These are phyloP conservation scores for Arachis hypogaea DNA, from an alignment of 306 rosid genomes.

Conservation along the genomic window DNA sequence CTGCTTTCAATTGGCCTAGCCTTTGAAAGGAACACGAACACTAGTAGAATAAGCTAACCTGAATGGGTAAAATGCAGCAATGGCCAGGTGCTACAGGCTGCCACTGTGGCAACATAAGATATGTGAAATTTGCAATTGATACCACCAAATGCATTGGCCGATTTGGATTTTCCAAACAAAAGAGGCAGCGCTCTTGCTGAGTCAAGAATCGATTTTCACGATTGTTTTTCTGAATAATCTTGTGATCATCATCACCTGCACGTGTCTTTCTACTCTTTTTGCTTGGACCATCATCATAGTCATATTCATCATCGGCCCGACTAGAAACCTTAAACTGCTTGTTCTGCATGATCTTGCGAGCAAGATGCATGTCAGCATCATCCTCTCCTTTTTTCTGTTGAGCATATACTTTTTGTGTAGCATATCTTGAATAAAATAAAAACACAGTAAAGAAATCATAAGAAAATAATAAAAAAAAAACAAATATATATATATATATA, in stretches of 20 bases:
- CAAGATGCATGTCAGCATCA: slow-evolving; percentile 85
- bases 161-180: slow-evolving; percentile 81
- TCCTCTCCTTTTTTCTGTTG: slow-evolving; percentile 69
- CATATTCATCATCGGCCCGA: slow-evolving; percentile 91
- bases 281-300: slow-evolving; percentile 68
- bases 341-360: slow-evolving; percentile 77
- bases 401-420: slow-evolving; percentile 49
- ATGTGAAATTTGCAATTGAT: slow-evolving; percentile 76
- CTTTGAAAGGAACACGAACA: slow-evolving; percentile 14
- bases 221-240: slow-evolving; percentile 48
- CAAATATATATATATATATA: neutral
- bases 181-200: slow-evolving; percentile 80
- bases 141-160: slow-evolving; percentile 84
- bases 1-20: slow-evolving; percentile 20
- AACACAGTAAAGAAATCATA: slow-evolving; percentile 25
- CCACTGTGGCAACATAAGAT: slow-evolving; percentile 88
- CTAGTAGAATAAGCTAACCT: slow-evolving; percentile 54
- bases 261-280: slow-evolving; percentile 67
- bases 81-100: slow-evolving; percentile 87
- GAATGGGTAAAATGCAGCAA: slow-evolving; percentile 89
- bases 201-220: slow-evolving; percentile 52
- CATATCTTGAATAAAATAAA: slow-evolving; percentile 51
- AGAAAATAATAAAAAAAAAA: neutral
- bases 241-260: slow-evolving; percentile 58
- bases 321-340: slow-evolving; percentile 62